A percentile compares a stretch with the other conserved stretches of the same genome.
Conservation (phyloP, 805 yeast genomes). For the Barnettozyma populi region DNA sequence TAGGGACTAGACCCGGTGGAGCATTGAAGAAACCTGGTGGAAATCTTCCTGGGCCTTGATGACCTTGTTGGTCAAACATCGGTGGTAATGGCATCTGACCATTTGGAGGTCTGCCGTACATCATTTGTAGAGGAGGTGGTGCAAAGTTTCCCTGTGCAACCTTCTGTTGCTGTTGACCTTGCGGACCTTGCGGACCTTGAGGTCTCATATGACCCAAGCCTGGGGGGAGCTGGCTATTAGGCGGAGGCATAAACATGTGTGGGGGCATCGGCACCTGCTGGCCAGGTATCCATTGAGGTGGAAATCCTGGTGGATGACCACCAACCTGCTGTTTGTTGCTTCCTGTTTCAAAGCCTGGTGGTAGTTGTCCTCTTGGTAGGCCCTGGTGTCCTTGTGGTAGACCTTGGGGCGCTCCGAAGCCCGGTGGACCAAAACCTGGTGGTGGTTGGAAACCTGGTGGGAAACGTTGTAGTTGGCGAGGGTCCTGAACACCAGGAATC, state of each 20-base stretch:
- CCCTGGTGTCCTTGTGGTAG: conserved; percentile 9
- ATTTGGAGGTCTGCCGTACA: conserved; percentile 8
- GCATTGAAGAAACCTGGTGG: conserved; percentile 23
- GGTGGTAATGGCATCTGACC: conserved; percentile 11
- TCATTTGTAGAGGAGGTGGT: conserved; percentile 5
- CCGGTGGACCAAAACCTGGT: conserved; percentile 9
- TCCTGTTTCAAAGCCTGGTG: conserved; percentile 14
- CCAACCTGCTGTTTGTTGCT: conserved; percentile 9
- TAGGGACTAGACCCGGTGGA: conserved; percentile 17
- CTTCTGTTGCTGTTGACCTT: conserved; percentile 7
- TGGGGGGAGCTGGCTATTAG: conserved; percentile 17
- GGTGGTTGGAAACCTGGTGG: conserved; percentile 13
- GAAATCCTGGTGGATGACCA: conserved; percentile 18
- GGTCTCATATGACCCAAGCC: conserved; percentile 15
- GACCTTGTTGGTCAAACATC: conserved; percentile 8
- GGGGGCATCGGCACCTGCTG: conserved; percentile 10
- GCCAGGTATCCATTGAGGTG: conserved; percentile 14
- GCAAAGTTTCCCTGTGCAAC: conserved; percentile 10
- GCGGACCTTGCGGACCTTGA: conserved; percentile 8
- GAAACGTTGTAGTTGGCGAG: conserved; percentile 6
- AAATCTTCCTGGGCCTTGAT: conserved; percentile 11
- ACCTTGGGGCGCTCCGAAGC: conserved; percentile 6
- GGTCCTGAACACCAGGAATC: neutral
- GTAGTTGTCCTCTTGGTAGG: conserved; percentile 12
- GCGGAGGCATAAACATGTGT: conserved; percentile 3